These are phyloP conservation scores for Globisporangium paddicum DNA, from an alignment of 352 stramenopile genomes.

Conservation along the genomic window DNA sequence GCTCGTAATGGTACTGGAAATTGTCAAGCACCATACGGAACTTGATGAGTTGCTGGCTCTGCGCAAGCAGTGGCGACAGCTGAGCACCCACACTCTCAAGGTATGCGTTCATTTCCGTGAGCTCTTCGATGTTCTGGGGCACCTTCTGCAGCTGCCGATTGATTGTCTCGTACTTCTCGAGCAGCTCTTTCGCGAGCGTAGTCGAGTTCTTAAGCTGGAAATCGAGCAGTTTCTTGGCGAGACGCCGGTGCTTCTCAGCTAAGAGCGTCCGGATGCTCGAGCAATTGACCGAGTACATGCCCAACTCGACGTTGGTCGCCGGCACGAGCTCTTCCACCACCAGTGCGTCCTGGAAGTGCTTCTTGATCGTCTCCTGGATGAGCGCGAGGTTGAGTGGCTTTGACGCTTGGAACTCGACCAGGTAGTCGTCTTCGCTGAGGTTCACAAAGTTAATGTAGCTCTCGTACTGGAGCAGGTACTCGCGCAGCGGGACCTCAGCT, in stretches of 20 bases:
- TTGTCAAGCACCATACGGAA: conserved; percentile 72
- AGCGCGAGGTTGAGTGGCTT: conserved; percentile 63
- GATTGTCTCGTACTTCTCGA: conserved; percentile 82
- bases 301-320: conserved; percentile 62
- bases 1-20: conserved; percentile 84
- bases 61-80: conserved; percentile 56
- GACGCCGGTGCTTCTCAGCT: conserved; percentile 70
- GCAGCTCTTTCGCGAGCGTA: conserved; percentile 59
- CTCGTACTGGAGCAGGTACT: conserved; percentile 85
- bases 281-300: conserved; percentile 83
- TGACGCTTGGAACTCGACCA: conserved; percentile 66
- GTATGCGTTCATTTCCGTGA: conserved; percentile 86
- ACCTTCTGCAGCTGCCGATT: conserved; percentile 83
- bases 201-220: conserved; percentile 76
- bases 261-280: conserved; percentile 57
- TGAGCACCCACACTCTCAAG: conserved; percentile 67
- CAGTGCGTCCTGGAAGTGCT: conserved; percentile 58
- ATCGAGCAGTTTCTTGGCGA: conserved; percentile 72
- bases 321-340: conserved; percentile 57
- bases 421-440: conserved; percentile 86
- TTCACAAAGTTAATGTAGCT: conserved; percentile 87
- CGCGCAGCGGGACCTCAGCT: conserved; percentile 43
- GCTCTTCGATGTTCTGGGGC: conserved; percentile 90
- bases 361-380: conserved; percentile 76
- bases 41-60: conserved; percentile 78